These are phyloP conservation scores for Solanum rostratum DNA, from an alignment of 257 asterid genomes.

Conservation along the genomic window DNA sequence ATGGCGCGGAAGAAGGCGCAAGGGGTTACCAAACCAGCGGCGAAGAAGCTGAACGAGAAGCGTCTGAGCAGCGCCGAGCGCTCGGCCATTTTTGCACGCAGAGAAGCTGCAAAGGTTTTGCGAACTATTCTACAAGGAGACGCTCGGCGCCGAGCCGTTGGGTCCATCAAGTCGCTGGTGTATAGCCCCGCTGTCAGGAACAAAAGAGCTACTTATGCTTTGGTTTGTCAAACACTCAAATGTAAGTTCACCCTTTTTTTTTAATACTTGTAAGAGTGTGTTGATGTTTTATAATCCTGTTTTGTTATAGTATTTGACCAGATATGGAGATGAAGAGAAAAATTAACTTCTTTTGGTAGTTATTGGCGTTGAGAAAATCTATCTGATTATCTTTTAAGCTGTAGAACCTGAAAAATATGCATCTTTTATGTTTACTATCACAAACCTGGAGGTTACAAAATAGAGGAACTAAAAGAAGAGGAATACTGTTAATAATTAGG, in stretches of 20 bases:
- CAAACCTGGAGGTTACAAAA: neutral
- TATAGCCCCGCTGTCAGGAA: conserved; percentile 75
- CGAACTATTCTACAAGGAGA: conserved; percentile 80
- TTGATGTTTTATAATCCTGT: neutral
- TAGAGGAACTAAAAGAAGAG: neutral
- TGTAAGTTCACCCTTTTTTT: conserved; percentile 29
- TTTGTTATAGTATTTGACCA: neutral
- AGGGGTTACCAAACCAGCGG: conserved; percentile 7
- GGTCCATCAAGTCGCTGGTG: conserved; percentile 78
- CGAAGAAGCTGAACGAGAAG: conserved; percentile 26
- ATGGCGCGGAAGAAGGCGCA: conserved; percentile 47
- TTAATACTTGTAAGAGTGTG: neutral
- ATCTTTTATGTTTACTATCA: neutral
- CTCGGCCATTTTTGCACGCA: conserved; percentile 78
- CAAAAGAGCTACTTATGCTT: conserved; percentile 73
- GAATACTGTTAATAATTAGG: neutral
- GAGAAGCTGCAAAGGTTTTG: conserved; percentile 92
- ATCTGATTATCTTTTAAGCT: too few species aligned
- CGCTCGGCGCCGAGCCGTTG: conserved; percentile 76
- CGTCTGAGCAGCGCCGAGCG: conserved; percentile 50
- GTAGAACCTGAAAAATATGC: neutral
- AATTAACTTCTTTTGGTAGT: neutral
- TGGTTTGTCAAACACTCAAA: conserved; percentile 89
- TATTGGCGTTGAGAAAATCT: too few species aligned
- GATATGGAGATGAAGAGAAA: neutral